Percentiles rank a stretch among this genome's conserved stretches.
Conservation (phyloP, 1,284 basidiomycete genomes). For the Neotropicomus parvogracilis region DNA sequence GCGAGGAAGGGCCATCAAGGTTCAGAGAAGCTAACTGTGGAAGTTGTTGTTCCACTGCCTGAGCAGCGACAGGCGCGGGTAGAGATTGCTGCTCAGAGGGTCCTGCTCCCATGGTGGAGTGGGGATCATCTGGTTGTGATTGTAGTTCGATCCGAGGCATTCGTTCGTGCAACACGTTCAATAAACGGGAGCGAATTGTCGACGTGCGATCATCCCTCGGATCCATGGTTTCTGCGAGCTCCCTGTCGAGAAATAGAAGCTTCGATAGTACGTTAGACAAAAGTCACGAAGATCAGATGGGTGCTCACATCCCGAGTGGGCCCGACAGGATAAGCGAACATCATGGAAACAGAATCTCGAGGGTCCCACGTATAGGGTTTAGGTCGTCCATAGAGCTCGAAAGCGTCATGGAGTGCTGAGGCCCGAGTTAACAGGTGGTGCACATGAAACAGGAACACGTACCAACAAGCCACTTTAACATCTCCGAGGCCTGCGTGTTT, state of each 20-base stretch:
- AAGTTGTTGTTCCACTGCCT: slow-evolving; percentile 19
- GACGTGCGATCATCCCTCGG: slow-evolving; percentile 77
- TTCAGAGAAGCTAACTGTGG: slow-evolving; percentile 49
- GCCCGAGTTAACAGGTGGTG: slow-evolving; percentile 8
- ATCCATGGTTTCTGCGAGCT: slow-evolving; percentile 76
- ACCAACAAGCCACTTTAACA: slow-evolving; percentile 95
- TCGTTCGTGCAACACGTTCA: slow-evolving; percentile 61
- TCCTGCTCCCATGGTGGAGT: slow-evolving; percentile 11
- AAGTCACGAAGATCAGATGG: not conserved
- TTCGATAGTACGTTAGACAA: slow-evolving; percentile 30
- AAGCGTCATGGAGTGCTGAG: slow-evolving; percentile 80
- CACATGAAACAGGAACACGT: slow-evolving; percentile 21
- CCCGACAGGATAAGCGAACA: slow-evolving; percentile 82
- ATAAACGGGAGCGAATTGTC: slow-evolving; percentile 58
- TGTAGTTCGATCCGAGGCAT: slow-evolving; percentile 46
- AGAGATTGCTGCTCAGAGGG: slow-evolving; percentile 22
- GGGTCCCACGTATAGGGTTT: slow-evolving; percentile 85
- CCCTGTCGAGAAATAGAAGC: slow-evolving; percentile 88
- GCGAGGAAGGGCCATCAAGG: slow-evolving; percentile 34
- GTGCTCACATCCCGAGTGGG: slow-evolving; percentile 64
- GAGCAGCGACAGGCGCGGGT: slow-evolving; percentile 10
- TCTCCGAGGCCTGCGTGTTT: slow-evolving; percentile 58
- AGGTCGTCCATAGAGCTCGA: slow-evolving; percentile 83
- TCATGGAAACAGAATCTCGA: slow-evolving; percentile 67
- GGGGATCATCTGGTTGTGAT: slow-evolving; percentile 17